Base-by-base conservation (phyloP, 208 protist species). In the Acanthamoeba divionensis region DNA sequence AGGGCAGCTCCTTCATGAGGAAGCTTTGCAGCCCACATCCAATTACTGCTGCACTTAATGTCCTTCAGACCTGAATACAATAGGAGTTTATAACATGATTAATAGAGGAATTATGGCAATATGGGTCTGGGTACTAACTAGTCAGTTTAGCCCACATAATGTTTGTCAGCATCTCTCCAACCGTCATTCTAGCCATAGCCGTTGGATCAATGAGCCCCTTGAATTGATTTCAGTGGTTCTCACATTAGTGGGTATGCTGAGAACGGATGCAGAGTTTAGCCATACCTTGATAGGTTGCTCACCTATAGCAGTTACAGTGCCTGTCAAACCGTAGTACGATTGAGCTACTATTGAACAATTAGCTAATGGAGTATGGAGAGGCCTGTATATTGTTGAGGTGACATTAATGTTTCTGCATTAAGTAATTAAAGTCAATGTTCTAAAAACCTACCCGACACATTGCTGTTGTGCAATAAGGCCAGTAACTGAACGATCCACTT, bases 1-100 rank as follows among this genome's bases (percentile, higher is more conserved):
- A 96, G 89, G n/a, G 80, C 77, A 8, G 93, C 91, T 36, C 93
- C 95, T 55, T 96, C 95, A 50, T 92, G 90, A 0, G 92, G 89
- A 31, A 96, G 90, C 91, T 96, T 96, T n/a, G 95, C 93, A 10
- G 95, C 94, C 95, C 95, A 96, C 95, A 96, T 96, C 95, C 95
- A 96, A 90, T 96, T 96, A 52, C 94, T 95, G 24, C 89, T 93
- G 36, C 79, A 86, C 91, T 96, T 96, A 73, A 95, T 85, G 82
- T 96, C 92, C n/a, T 50, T 45, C 1, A 96, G 57, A 13, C 33
- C 48, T n/a, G 62, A 18, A 15, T n/a, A n/a, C n/a, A n/a, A n/a
- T 77, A 12, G 52, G 21, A 36, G 0, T 41, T 41, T 41, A 41
- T 41, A 5, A 41, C n/a, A n/a, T n/a, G 54, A 62, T 62, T 62